Percentiles rank a stretch among this genome's conserved stretches.
Conservation (phyloP, 1,139 yeast species). For the Geotrichum australiense region DNA sequence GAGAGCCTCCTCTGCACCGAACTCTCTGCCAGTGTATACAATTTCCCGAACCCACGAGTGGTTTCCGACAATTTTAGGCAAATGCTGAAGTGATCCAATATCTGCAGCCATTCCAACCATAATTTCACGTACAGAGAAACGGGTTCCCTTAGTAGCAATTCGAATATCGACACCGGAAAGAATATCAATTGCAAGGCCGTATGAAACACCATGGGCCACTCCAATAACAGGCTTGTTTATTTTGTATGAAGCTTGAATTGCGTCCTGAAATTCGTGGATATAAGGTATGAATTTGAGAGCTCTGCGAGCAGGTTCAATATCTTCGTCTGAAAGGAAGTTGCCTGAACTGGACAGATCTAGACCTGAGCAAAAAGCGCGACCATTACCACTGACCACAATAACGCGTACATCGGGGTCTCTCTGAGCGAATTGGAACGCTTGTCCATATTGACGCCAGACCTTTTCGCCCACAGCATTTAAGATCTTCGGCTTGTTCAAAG, state of each 20-base stretch:
- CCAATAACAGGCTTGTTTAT: conserved; percentile 40
- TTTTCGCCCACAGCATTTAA: conserved; percentile 54
- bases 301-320: conserved; percentile 30
- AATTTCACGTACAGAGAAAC: conserved; percentile 61
- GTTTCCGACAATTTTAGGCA: conserved; percentile 51
- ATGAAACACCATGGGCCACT: conserved; percentile 42
- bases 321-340: conserved; percentile 6
- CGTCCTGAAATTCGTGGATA: conserved; percentile 51
- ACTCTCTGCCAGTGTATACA: conserved; percentile 57
- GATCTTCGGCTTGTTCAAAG: conserved; percentile 55
- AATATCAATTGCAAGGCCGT: conserved; percentile 67
- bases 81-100: conserved; percentile 68
- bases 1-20: conserved; percentile 50
- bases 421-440: conserved; percentile 45
- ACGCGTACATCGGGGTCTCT: conserved; percentile 38
- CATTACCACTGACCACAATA: conserved; percentile 31
- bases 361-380: conserved; percentile 31
- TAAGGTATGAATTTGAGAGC: conserved; percentile 27
- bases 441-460: conserved; percentile 40
- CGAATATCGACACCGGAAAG: conserved; percentile 54
- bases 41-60: conserved; percentile 54
- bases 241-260: conserved; percentile 36
- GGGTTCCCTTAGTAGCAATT: conserved; percentile 47
- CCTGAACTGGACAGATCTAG: conserved; percentile 29
- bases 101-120: conserved; percentile 74